Evolutionary conservation across 371 early-diverging fungal species (phyloP).

Genomic region (Mortierella sp.): DNA sequence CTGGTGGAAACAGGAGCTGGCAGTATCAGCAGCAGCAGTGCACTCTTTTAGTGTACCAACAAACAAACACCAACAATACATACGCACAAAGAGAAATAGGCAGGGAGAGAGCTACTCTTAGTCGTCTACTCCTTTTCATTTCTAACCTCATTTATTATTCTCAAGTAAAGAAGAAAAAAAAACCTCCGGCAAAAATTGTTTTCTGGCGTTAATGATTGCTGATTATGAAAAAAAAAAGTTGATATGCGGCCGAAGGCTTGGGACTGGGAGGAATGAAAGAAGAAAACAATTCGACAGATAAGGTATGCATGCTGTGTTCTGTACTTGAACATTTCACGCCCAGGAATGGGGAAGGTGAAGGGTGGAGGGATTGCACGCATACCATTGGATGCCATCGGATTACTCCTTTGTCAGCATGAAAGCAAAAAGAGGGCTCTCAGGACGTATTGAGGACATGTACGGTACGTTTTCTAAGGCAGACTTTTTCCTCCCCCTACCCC

Average conservation of each 20-base stretch:
- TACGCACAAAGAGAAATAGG: neutral
- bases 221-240: neutral
- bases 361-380: neutral
- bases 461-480: neutral
- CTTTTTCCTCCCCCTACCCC: neutral
- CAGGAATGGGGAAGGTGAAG: neutral
- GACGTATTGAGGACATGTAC: neutral
- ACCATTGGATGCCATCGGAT: conserved; percentile 2
- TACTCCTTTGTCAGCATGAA: conserved; percentile 9
- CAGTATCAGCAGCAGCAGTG: neutral
- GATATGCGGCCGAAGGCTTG: neutral
- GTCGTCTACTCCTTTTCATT: neutral
- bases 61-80: neutral
- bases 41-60: neutral
- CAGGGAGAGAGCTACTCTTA: neutral
- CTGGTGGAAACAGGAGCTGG: neutral
- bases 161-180: neutral
- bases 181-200: neutral
- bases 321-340: neutral
- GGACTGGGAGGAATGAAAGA: too few relatives aligned
- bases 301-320: neutral
- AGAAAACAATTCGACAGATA: too few relatives aligned
- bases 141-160: neutral
- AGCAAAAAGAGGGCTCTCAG: neutral
- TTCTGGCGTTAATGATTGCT: neutral